Evolutionary conservation across 2,329 filamentous ascomycete genomes (phyloP), one percentile per base, ranked within the genome.

Genomic region (Fusarium redolens): DNA sequence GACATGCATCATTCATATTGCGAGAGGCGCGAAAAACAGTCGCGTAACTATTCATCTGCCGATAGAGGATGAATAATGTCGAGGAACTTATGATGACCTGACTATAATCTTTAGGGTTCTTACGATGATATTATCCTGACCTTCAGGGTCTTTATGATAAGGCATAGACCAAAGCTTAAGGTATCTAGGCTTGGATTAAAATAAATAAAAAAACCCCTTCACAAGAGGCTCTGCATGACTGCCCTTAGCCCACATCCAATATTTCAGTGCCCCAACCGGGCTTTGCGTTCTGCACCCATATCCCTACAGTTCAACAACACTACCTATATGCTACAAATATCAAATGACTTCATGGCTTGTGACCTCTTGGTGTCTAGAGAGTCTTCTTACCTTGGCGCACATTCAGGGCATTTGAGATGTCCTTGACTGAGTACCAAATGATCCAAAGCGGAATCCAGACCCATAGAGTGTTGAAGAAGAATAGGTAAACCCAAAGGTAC

Each of bases 401-500:
- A 4, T 61, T 80, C 72, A 90, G 87, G 0, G 89, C 89, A 60
- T 85, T 81, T 13, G 84, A 83, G 58, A 92, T 90, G 70, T 92
- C 88, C 25, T 77, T 73, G 44, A 85, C 85, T 4, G 87, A 85
- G 62, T 90, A 85, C 73, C 85, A 90, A 61, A 91, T 83, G 25
- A 87, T 84, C 79, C 90, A 92, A 4, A 88, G 62, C 1, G 91
- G 91, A 69, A 92, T 85, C 69, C 88, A 87, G 7, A 92, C 90
- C 91, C 91, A 92, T 7, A 92, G 82, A 75, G 86, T 87, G 80
- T 92, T 92, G 84, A 92, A 92, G 81, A 92, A 92, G 73, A 91
- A 84, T 20, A 92, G 82, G 74, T 92, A 92, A 18, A 92, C 83
- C 90, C 90, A 92, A 71, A 87, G 82, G 76, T 91, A 91, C 89